These are phyloP conservation scores for Colletotrichum navitas DNA, from an alignment of 2,329 filamentous ascomycete species.

Conservation along the genomic window DNA sequence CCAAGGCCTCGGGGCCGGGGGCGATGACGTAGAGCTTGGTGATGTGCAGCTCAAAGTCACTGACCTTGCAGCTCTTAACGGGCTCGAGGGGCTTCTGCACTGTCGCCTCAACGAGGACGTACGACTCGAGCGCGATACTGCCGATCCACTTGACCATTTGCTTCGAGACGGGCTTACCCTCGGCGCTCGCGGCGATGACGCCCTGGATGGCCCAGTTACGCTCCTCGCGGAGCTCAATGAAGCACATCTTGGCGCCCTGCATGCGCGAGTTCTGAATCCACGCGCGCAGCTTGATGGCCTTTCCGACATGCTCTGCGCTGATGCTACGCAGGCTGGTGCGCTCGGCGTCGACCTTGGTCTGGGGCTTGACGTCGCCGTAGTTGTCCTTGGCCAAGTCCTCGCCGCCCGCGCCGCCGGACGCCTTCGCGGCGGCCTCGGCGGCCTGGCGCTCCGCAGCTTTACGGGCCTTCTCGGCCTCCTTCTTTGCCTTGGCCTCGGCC, in stretches of 20 bases:
- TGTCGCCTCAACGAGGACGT: slow-evolving; percentile 82
- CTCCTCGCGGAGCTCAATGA: slow-evolving; percentile 85
- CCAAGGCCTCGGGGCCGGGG: slow-evolving; percentile 68
- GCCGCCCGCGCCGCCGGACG: slow-evolving; percentile 14
- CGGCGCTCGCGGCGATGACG: slow-evolving; percentile 77
- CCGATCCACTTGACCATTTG: slow-evolving; percentile 92
- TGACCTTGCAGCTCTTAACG: slow-evolving; percentile 87
- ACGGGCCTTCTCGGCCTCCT: slow-evolving; percentile 85
- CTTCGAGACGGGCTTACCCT: slow-evolving; percentile 68
- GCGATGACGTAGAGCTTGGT: slow-evolving; percentile 85
- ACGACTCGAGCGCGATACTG: slow-evolving; percentile 81
- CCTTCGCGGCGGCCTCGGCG: slow-evolving; percentile 31
- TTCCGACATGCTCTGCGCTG: slow-evolving; percentile 73
- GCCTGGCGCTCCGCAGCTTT: slow-evolving; percentile 4
- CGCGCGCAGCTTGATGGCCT: slow-evolving; percentile 80
- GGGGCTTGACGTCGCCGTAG: slow-evolving; percentile 68
- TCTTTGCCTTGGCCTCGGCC: slow-evolving; percentile 86
- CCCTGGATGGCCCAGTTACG: slow-evolving; percentile 84
- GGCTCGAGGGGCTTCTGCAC: slow-evolving; percentile 87
- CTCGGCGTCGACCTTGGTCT: slow-evolving; percentile 64
- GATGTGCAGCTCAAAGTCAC: slow-evolving; percentile 87
- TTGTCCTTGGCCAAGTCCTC: slow-evolving; percentile 30
- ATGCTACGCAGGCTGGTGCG: slow-evolving; percentile 73
- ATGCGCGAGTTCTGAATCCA: slow-evolving; percentile 89
- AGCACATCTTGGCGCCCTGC: slow-evolving; percentile 88